Percentiles rank a stretch among this genome's conserved stretches.
Conservation (phyloP, 495 filamentous ascomycete genomes). For the Bryoglossum gracile region DNA sequence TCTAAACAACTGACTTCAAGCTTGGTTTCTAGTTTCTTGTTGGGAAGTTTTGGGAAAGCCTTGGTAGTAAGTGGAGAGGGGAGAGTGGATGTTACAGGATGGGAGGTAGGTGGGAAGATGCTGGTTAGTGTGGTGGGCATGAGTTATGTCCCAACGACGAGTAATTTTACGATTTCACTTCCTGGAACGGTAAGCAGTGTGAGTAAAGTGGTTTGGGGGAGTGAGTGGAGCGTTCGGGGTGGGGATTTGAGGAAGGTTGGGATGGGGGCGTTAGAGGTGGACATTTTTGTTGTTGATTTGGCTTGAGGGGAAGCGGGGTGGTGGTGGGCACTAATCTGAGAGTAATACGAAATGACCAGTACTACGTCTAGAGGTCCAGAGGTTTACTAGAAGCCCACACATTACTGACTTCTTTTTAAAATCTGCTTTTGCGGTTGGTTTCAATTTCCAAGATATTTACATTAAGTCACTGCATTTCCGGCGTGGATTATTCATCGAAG, state of each 20-base stretch:
- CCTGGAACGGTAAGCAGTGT: neutral
- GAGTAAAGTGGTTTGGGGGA: constrained; percentile 1
- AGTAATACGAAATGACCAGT: no score
- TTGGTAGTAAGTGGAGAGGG: constrained; percentile 6
- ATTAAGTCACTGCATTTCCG: no score
- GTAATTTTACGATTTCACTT: constrained; percentile 6
- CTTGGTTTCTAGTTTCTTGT: constrained; percentile 35
- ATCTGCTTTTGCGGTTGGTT: no score
- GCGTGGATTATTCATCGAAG: no score
- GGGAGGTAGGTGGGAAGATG: constrained; percentile 28
- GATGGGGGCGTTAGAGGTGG: constrained; percentile 7
- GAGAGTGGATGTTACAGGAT: constrained; percentile 35
- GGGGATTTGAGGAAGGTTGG: constrained; percentile 7
- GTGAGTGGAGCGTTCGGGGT: constrained; percentile 2
- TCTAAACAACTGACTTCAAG: constrained; percentile 33
- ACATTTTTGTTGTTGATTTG: constrained; percentile 10
- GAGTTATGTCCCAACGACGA: constrained; percentile 1
- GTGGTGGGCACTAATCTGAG: no score
- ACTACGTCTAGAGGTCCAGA: no score
- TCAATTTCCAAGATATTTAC: no score
- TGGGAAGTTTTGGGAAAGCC: constrained; percentile 26
- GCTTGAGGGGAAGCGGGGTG: neutral
- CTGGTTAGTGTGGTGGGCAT: constrained; percentile 38
- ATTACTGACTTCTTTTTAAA: no score
- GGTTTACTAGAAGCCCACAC: no score